phyloP scores from a whole-genome alignment of 441 rosid genomes.

The Arabidopsis hybrid region DNA sequence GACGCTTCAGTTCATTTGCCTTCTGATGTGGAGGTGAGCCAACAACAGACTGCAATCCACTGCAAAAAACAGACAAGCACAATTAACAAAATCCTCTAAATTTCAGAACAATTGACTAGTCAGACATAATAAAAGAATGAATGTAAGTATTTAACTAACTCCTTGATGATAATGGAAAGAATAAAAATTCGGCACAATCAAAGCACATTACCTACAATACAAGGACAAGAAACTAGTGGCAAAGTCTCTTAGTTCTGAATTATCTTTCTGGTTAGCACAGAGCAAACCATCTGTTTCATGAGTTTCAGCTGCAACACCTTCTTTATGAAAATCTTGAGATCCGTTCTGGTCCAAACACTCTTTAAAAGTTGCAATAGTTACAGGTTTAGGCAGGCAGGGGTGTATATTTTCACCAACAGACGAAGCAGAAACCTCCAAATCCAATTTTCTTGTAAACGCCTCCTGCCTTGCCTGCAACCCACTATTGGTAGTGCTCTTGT shows the following conservation, averaged over 20 bases:
- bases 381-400: slow-evolving; percentile 37
- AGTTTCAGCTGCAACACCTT: slow-evolving; percentile 42
- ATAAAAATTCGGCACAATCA: not conserved
- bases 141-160: slow-evolving; percentile 4
- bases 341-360: slow-evolving; percentile 45
- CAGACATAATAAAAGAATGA: not conserved
- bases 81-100: no score
- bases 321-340: slow-evolving; percentile 49
- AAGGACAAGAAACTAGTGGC: slow-evolving; percentile 83
- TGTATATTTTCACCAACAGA: slow-evolving; percentile 46
- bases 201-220: slow-evolving; percentile 75
- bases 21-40: slow-evolving; percentile 54
- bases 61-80: slow-evolving; percentile 40
- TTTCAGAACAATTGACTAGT: slow-evolving; percentile 3
- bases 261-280: slow-evolving; percentile 47
- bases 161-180: slow-evolving; percentile 24
- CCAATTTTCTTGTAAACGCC: slow-evolving; percentile 57
- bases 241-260: slow-evolving; percentile 70
- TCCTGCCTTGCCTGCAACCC: slow-evolving; percentile 47
- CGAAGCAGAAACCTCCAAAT: slow-evolving; percentile 49
- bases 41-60: slow-evolving; percentile 66
- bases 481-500: slow-evolving; percentile 37
- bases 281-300: slow-evolving; percentile 38
- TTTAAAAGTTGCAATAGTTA: slow-evolving; percentile 38
- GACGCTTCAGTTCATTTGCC: slow-evolving; percentile 61